Evolutionary conservation across 2,329 filamentous ascomycete species (phyloP), one percentile per base, ranked within the genome.

Genomic region (Rhynchosporium graminicola): DNA sequence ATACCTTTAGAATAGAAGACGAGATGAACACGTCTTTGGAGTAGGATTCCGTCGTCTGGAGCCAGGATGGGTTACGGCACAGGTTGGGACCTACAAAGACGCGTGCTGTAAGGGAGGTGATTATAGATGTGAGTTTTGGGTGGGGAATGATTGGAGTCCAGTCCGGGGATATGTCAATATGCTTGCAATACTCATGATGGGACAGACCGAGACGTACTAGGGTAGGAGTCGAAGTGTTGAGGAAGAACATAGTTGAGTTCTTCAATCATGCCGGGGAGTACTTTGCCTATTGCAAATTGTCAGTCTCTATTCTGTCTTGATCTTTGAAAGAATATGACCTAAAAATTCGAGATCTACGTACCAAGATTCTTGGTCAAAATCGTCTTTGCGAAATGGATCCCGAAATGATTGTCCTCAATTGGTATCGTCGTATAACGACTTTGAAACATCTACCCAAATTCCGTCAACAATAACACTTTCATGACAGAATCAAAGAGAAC

Each of bases 11-110:
- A 15, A 57, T 31, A 1, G 51, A 15, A 15, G 45, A 36, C 1
- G 51, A 31, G 20, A 40, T 57, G 42, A 61, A 57, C 9, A 61
- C 20, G 13, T 57, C 59, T 51, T 43, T 42, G 8, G 51, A 43
- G 52, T 57, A 61, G n/a, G 43, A 28, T 36, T 50, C 48, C n/a
- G 26, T 48, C 3, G 59, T 56, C 3, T n/a, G 4, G 9, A 61
- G 42, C 59, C 51, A 61, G 10, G 33, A 20, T 7, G n/a, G 29
- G 1, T 28, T 9, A 8, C 56, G 43, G 31, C 56, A 59, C n/a
- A 59, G 56, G 2, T 33, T 8, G 2, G 52, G 52, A 7, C 59
- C 59, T 5, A 57, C 26, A 43, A 61, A 38, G 15, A 61, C 48
- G 3, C 51, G 51, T 13, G 59, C n/a, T 20, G 52, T 40, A 43